phyloP scores from a whole-genome alignment of 1,284 basidiomycete genomes.

The Rhizoctonia solani region DNA sequence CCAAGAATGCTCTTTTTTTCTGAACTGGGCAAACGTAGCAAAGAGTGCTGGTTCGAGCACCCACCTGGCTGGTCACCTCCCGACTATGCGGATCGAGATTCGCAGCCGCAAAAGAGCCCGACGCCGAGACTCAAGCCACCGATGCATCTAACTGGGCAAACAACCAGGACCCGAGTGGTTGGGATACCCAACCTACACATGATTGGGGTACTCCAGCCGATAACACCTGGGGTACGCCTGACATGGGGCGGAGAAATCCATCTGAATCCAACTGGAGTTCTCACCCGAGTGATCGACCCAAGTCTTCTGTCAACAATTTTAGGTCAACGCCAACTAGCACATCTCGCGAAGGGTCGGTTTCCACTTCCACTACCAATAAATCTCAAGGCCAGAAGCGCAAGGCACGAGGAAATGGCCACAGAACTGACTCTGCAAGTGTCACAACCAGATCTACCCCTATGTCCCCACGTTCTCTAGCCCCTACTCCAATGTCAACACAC shows the following conservation, averaged over 20 bases:
- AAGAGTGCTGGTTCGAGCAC: constrained; percentile 12
- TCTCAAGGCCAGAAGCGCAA: no score
- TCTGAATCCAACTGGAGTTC: neutral
- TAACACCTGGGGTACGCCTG: constrained; percentile 9
- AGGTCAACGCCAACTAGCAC: no score
- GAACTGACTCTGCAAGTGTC: no score
- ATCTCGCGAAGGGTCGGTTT: no score
- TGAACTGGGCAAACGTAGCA: neutral
- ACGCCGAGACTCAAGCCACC: neutral
- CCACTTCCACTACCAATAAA: no score
- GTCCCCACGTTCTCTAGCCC: no score
- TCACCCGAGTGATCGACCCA: no score
- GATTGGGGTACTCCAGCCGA: constrained; percentile 13
- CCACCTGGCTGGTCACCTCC: constrained; percentile 3
- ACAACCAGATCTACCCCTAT: no score
- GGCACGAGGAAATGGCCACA: no score
- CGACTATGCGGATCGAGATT: neutral
- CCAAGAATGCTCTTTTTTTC: neutral
- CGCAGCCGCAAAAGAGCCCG: neutral
- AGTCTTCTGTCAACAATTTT: no score
- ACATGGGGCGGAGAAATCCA: neutral
- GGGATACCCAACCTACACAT: neutral
- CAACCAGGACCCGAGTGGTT: neutral
- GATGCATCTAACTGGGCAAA: neutral
- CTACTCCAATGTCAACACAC: no score